Evolutionary conservation across 179 eudicot genomes (phyloP), one percentile per base, ranked within the genome.

Genomic region (Silene vulgaris): DNA sequence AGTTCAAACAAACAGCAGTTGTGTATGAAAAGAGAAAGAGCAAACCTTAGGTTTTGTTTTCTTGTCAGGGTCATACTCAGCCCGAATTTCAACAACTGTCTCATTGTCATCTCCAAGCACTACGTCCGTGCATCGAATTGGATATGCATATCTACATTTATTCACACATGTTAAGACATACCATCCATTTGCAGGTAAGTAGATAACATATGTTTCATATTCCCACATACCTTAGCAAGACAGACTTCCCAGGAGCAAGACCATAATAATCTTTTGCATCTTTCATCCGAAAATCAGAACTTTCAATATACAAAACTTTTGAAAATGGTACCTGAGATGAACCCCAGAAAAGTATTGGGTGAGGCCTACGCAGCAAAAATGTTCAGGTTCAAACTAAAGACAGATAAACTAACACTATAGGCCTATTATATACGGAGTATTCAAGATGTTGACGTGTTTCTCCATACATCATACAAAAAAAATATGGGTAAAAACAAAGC

Each of bases 241-340:
- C 97, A 75, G 90, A 87, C 82, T 95, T 95, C 30, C 96, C 95
- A 73, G 95, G 98, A 73, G 98, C 97, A 73, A 94, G 87, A 63
- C 98, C 98, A 82, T 92, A 92, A 79, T 92, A 94, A 77, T 90
- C 98, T 89, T 90, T 94, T 73, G 98, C 88, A 80, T 94, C 97
- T 79, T 87, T 88, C 89, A 90, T 81, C 67, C 97, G 88, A 78
- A 95, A 95, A 81, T 95, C 97, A 71, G 96, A 80, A 9, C 81
- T 86, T 80, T 95, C 97, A 74, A 95, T 95, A 82, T 92, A 95
- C 13, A 95, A 86, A 76, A 88, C 89, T 57, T 81, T 90, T 2
- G 97, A 89, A 81, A 92, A 95, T 5, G 95, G 99, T 59, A 89
- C 97, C 97, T 95, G 72, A 20, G 28, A 64, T 28, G 56, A 61